Evolutionary conservation across 2,329 filamentous ascomycete species (phyloP).

Genomic region (Grosmannia serpens): DNA sequence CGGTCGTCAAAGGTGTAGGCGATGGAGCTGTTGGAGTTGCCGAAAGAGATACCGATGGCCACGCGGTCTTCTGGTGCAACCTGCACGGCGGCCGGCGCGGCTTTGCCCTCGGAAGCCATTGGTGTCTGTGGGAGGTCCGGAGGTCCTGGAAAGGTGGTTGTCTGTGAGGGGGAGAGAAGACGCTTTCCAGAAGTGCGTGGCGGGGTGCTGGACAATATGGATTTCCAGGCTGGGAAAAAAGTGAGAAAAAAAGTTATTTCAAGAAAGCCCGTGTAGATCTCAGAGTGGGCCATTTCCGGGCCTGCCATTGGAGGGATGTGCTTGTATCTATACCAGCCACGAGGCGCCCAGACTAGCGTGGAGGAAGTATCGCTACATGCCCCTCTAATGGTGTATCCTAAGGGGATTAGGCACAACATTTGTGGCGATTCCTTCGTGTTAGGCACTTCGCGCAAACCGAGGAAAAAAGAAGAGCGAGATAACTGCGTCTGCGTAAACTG

Average conservation of each 20-base stretch:
- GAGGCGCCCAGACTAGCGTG: too few relatives aligned
- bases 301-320: not conserved
- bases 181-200: not conserved
- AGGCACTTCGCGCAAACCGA: too few relatives aligned
- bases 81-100: constrained; percentile 2
- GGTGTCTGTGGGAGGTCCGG: not conserved
- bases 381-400: too few relatives aligned
- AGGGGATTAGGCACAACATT: too few relatives aligned
- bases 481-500: too few relatives aligned
- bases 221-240: not conserved
- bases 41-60: constrained; percentile 93
- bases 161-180: not conserved
- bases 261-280: not conserved
- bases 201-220: not conserved
- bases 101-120: constrained; percentile 7
- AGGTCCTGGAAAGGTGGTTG: not conserved
- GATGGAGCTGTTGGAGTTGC: constrained; percentile 97
- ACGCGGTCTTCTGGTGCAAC: constrained; percentile 44
- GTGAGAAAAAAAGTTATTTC: not conserved
- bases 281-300: not conserved
- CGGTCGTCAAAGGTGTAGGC: constrained; percentile 88
- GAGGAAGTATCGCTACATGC: too few relatives aligned
- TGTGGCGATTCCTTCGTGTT: too few relatives aligned
- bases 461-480: too few relatives aligned
- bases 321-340: too few relatives aligned